A percentile compares a stretch with the other conserved stretches of the same genome.
phyloP scores from a whole-genome alignment of 192 early-diverging fungal genomes.

The Coemansia sp. region DNA sequence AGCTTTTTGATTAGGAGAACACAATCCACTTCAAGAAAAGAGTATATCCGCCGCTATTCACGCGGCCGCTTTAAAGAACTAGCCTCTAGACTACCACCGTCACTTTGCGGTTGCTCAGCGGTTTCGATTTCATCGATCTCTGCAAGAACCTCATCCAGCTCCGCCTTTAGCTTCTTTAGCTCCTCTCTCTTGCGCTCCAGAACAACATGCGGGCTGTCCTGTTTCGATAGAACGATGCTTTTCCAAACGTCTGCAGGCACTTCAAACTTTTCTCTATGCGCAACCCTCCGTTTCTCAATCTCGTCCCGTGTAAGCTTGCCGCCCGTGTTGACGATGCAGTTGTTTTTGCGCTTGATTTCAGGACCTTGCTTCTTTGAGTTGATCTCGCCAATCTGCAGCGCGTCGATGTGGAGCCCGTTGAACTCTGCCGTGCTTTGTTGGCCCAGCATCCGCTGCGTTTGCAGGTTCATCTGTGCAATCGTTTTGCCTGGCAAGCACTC shows the following conservation, averaged over 20 bases:
- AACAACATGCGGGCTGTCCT: conserved; percentile 65
- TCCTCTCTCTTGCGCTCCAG: conserved; percentile 66
- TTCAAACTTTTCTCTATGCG: conserved; percentile 80
- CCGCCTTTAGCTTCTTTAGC: conserved; percentile 57
- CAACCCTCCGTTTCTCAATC: conserved; percentile 63
- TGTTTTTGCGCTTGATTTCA: conserved; percentile 88
- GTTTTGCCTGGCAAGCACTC: conserved; percentile 91
- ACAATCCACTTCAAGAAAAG: no score
- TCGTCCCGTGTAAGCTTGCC: conserved; percentile 76
- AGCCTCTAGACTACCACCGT: background rate
- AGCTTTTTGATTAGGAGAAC: no score
- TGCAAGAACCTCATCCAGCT: conserved; percentile 61
- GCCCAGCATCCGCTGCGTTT: conserved; percentile 90
- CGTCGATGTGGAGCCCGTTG: conserved; percentile 88
- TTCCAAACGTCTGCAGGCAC: conserved; percentile 68
- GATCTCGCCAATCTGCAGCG: conserved; percentile 77
- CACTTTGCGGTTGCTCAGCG: background rate
- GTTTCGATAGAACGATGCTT: conserved; percentile 68
- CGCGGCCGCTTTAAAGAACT: conserved; percentile 32
- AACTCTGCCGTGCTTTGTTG: conserved; percentile 97
- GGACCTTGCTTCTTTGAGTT: conserved; percentile 82
- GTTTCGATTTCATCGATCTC: conserved; percentile 51
- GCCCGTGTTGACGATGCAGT: conserved; percentile 92
- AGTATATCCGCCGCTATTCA: conserved; percentile 11
- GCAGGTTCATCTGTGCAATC: conserved; percentile 97